Conservation (phyloP, 2,329 filamentous ascomycete genomes). For the Fusarium chlamydosporum region DNA sequence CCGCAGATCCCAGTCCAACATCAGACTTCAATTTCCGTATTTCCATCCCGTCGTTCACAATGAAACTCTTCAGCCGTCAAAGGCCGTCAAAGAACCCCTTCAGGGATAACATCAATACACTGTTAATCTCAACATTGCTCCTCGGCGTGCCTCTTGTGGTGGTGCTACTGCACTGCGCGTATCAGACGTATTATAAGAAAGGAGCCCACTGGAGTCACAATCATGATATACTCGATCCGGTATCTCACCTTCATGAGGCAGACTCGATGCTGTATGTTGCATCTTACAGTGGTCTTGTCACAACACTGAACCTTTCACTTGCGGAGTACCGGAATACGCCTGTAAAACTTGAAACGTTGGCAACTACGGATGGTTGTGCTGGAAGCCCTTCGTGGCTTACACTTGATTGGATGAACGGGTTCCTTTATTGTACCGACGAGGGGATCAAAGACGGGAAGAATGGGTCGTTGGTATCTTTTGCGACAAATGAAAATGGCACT, state of each 20-base stretch:
- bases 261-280: conserved; percentile 59
- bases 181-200: conserved; percentile 24
- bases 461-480: conserved; percentile 63
- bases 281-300: conserved; percentile 64
- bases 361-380: conserved; percentile 64
- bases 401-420: conserved; percentile 63
- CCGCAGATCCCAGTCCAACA: neutral
- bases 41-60: conserved; percentile 11
- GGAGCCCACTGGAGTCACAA: conserved; percentile 25
- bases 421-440: conserved; percentile 74
- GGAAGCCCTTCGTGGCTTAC: conserved; percentile 72
- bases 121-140: conserved; percentile 34
- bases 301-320: conserved; percentile 61
- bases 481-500: conserved; percentile 56
- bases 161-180: conserved; percentile 39
- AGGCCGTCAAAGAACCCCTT: conserved; percentile 11
- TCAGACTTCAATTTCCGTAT: neutral
- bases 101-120: conserved; percentile 10
- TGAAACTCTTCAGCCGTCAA: conserved; percentile 27
- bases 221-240: conserved; percentile 12
- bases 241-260: neutral
- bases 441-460: conserved; percentile 60
- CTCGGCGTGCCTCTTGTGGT: conserved; percentile 30
- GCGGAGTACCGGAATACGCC: conserved; percentile 33
- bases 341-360: conserved; percentile 58